Percentiles rank a stretch among this genome's conserved stretches.
These are phyloP conservation scores for Brettanomyces anomalus DNA, from an alignment of 805 yeast genomes.

Conservation along the genomic window DNA sequence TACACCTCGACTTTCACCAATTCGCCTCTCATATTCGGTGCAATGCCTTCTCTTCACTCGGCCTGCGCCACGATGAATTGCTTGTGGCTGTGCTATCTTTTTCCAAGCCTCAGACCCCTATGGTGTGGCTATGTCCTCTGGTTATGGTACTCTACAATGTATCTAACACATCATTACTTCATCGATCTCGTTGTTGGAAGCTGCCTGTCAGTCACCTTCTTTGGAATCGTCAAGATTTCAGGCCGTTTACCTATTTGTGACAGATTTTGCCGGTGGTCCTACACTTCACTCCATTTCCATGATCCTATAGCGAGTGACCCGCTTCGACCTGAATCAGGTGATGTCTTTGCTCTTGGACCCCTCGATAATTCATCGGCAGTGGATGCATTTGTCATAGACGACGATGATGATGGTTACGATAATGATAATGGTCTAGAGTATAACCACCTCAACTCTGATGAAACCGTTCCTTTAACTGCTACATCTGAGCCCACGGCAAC, in stretches of 20 bases:
- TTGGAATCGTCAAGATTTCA: conserved; percentile 57
- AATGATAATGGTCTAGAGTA: background rate
- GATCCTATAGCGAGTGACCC: conserved; percentile 7
- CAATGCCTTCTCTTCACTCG: conserved; percentile 71
- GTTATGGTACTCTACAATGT: conserved; percentile 99
- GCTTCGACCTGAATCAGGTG: background rate
- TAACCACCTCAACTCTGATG: no score
- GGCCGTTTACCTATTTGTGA: conserved; percentile 44
- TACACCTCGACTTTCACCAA: conserved; percentile 76
- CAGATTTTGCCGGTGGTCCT: conserved; percentile 42
- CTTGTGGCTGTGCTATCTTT: conserved; percentile 71
- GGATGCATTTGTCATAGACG: conserved; percentile 1
- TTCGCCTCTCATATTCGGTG: conserved; percentile 89
- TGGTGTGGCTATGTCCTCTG: conserved; percentile 77
- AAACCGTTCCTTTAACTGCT: no score
- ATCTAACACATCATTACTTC: conserved; percentile 92
- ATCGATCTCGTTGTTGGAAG: conserved; percentile 94
- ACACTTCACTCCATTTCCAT: conserved; percentile 6
- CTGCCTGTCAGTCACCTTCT: conserved; percentile 61
- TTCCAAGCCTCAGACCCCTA: conserved; percentile 58
- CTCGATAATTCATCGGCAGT: background rate
- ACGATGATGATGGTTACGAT: background rate
- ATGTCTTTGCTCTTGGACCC: background rate
- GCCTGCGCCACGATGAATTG: conserved; percentile 95
- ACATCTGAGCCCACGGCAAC: no score